These are phyloP conservation scores for Nicotiana otophora DNA, from an alignment of 257 asterid species.

Conservation along the genomic window DNA sequence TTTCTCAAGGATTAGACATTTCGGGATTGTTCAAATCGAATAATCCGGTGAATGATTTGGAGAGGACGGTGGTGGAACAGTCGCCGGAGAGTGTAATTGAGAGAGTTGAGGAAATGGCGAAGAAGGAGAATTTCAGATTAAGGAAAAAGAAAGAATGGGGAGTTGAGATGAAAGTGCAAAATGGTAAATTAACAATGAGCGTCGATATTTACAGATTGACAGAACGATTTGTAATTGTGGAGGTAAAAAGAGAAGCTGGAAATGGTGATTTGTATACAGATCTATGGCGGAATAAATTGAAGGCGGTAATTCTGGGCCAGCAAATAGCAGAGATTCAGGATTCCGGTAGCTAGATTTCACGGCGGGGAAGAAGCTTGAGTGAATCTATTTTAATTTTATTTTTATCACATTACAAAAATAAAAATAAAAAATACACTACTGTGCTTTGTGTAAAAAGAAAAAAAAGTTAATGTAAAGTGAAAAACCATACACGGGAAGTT, in stretches of 20 bases:
- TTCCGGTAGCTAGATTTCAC: slow-evolving; percentile 9
- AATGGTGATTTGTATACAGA: slow-evolving; percentile 32
- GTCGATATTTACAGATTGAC: slow-evolving; percentile 50
- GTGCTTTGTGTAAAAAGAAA: neutral
- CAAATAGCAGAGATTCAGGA: neutral
- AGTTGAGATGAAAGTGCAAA: slow-evolving; percentile 35
- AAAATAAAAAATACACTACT: neutral
- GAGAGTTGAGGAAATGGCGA: slow-evolving; percentile 45
- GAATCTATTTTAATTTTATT: neutral
- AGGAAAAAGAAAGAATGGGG: slow-evolving; percentile 45
- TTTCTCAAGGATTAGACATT: slow-evolving; percentile 67
- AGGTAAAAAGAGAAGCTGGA: slow-evolving; percentile 45
- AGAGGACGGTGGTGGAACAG: slow-evolving; percentile 46
- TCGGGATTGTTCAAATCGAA: slow-evolving; percentile 43
- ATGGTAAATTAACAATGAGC: slow-evolving; percentile 40
- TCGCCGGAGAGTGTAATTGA: slow-evolving; percentile 53
- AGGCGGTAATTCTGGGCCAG: slow-evolving; percentile 37
- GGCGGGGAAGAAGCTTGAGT: neutral
- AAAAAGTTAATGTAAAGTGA: neutral
- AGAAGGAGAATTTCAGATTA: slow-evolving; percentile 31
- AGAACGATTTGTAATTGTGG: slow-evolving; percentile 41
- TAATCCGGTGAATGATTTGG: slow-evolving; percentile 32
- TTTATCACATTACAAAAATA: neutral
- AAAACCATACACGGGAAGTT: neutral
- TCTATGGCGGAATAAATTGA: slow-evolving; percentile 47